Conservation (phyloP, 768 basidiomycete species). For the Leccinum fibrillosum region DNA sequence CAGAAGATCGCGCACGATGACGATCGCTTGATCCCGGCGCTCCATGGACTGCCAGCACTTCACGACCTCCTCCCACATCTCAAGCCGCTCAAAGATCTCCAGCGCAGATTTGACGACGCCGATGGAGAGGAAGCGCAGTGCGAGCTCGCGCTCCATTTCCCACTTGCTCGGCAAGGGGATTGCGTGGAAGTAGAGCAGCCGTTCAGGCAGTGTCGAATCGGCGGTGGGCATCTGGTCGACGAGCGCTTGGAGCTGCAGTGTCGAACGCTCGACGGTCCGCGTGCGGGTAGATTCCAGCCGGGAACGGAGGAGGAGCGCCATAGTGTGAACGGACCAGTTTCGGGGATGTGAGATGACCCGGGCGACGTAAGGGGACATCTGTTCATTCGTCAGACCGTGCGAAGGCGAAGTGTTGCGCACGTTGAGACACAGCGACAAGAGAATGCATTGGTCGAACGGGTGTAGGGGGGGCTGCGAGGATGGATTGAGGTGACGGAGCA, state of each 20-base stretch:
- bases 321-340: slow-evolving; percentile 97
- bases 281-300: slow-evolving; percentile 86
- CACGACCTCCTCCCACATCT: slow-evolving; percentile 99
- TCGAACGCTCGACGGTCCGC: slow-evolving; percentile 89
- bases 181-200: slow-evolving; percentile 76
- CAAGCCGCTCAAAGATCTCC: slow-evolving; percentile 89
- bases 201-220: slow-evolving; percentile 69
- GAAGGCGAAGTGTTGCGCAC: slow-evolving; percentile 85
- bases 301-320: slow-evolving; percentile 91
- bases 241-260: slow-evolving; percentile 90
- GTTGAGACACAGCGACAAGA: slow-evolving; percentile 87
- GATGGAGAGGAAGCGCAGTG: slow-evolving; percentile 73
- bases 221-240: slow-evolving; percentile 95
- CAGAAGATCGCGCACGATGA: slow-evolving; percentile 81
- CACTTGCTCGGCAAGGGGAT: slow-evolving; percentile 86
- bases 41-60: slow-evolving; percentile 84
- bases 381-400: slow-evolving; percentile 87
- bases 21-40: slow-evolving; percentile 69
- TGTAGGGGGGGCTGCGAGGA: slow-evolving; percentile 82
- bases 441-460: slow-evolving; percentile 90
- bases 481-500: slow-evolving; percentile 74
- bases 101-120: slow-evolving; percentile 89
- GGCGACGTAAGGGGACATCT: slow-evolving; percentile 89
- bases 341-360: slow-evolving; percentile 86
- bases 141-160: slow-evolving; percentile 92